phyloP scores from a whole-genome alignment of 2,329 filamentous ascomycete genomes.

The Colletotrichum musae region DNA sequence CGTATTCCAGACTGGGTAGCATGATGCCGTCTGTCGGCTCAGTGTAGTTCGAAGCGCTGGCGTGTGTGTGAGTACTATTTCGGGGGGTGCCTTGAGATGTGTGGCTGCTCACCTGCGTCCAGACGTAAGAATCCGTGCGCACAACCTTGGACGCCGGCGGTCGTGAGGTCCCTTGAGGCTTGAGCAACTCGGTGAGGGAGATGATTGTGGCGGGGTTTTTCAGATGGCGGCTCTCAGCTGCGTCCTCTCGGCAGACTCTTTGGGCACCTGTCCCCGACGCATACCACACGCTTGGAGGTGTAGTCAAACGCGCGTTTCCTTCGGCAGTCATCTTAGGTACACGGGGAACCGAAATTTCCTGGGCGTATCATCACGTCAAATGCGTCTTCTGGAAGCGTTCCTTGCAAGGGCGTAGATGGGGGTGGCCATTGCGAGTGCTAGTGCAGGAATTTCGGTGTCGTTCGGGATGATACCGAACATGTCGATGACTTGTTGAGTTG shows the following conservation, averaged over 20 bases:
- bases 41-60: not conserved
- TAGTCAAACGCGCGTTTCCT: slow-evolving; percentile 3
- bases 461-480: not conserved
- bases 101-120: slow-evolving; percentile 3
- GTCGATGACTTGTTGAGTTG: not conserved
- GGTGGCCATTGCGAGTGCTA: not conserved
- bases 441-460: not conserved
- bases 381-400: slow-evolving; percentile 22
- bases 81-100: not conserved
- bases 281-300: not conserved
- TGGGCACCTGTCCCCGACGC: slow-evolving; percentile 10
- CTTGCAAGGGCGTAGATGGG: not conserved
- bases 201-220: not conserved
- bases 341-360: not conserved
- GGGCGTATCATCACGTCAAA: not conserved
- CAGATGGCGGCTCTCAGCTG: slow-evolving; percentile 2
- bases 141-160: not conserved
- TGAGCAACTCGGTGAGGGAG: not conserved
- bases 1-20: not conserved
- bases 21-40: not conserved
- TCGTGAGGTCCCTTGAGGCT: slow-evolving; percentile 2
- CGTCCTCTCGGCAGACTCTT: not conserved
- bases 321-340: not conserved
- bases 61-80: slow-evolving; percentile 9
- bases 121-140: slow-evolving; percentile 6